Base-by-base conservation (phyloP, 2,329 filamentous ascomycete genomes). In the Sporothrix schenckii region DNA sequence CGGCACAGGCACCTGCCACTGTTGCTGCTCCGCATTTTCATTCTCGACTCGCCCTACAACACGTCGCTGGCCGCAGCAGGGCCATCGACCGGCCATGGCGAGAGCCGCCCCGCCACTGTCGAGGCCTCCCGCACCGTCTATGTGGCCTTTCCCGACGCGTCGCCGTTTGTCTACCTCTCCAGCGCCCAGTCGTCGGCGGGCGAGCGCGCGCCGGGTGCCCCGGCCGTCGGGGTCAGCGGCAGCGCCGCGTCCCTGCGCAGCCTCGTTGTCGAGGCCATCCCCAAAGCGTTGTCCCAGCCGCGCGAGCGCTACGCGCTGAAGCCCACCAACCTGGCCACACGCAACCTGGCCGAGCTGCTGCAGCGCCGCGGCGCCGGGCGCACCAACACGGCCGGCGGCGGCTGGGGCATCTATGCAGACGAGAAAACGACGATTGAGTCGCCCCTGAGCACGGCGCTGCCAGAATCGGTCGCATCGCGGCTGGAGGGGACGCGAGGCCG, bases 41-140 rank as follows among this genome's bases (percentile, higher is more conserved):
- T 94, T 71, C 82, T 93, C 73, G 91, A 95, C 77, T 92, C 92
- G 0, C 92, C 92, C 0, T 97, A 96, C 78, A 91, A 90, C 74
- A 88, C 87, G 19, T 81, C 82, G 50, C 80, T 87, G 19, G 84
- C 86, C 1, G 85, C 66, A 7, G 68, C 73, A n/a, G 70, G 68
- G n/a, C 56, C 66, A 19, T 21, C 53, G 77, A 77, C 10, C 72
- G 75, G 75, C 79, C 19, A 67, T 13, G 44, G 47, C 30, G 63
- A 14, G 27, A 58, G 41, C 11, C 63, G 69, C 6, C 49, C 70
- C 52, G 77, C 84, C 63, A 84, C 83, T 71, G 84, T 87, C n/a
- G 89, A 92, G 73, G 82, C 87, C 1, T 89, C 89, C 14, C 87
- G 89, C 73, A 90, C 91, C 2, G 86, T 97, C 52, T 95, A 92